These are phyloP conservation scores for Cutaneotrichosporon sp. DNA, from an alignment of 1,284 basidiomycete species.

Conservation along the genomic window DNA sequence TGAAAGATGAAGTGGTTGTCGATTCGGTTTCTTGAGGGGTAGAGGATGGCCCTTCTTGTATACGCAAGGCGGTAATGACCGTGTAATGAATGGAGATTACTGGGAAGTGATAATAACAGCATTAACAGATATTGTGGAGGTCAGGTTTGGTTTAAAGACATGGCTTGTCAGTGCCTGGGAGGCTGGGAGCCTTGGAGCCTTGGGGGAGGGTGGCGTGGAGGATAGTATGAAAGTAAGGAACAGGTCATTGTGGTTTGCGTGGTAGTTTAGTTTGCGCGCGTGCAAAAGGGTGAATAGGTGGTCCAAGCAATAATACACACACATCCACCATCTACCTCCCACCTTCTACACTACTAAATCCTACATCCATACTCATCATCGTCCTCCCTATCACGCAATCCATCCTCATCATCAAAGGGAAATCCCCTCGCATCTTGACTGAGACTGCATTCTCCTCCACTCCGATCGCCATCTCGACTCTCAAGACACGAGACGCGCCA, in stretches of 20 bases:
- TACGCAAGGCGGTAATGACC: not conserved
- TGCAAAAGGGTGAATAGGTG: not conserved
- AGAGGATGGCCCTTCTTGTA: not conserved
- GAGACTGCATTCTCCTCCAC: not conserved
- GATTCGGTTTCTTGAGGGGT: not conserved
- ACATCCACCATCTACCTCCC: not conserved
- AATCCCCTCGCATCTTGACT: not conserved
- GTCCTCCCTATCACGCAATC: not conserved
- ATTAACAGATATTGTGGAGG: not conserved
- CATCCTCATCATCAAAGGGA: not conserved
- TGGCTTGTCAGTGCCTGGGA: not conserved
- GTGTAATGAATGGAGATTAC: not conserved
- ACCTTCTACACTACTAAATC: not conserved
- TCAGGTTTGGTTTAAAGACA: not conserved
- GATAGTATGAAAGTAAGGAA: not conserved
- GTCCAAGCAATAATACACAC: not conserved
- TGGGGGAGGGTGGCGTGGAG: no score
- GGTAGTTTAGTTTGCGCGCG: not conserved
- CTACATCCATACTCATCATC: not conserved
- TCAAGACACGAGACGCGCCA: not conserved
- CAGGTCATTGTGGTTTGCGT: not conserved
- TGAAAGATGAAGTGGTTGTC: not conserved
- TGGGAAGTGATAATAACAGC: not conserved
- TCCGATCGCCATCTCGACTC: not conserved
- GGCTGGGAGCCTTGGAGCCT: not conserved